A percentile compares a stretch with the other conserved stretches of the same genome.
Evolutionary conservation across 2,329 filamentous ascomycete species (phyloP).

Genomic region (Tetracladium maxilliforme): DNA sequence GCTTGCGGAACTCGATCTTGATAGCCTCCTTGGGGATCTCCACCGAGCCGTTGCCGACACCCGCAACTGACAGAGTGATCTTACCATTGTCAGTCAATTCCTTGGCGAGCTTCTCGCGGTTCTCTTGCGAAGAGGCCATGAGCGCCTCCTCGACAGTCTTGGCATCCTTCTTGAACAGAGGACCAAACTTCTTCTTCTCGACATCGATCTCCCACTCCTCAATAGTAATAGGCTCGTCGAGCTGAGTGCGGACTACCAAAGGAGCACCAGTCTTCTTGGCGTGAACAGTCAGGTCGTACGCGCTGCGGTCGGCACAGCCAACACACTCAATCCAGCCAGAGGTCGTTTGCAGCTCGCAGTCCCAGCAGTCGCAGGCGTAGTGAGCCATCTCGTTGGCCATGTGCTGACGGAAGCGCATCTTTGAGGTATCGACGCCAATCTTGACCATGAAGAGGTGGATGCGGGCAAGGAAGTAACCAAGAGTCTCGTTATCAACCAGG

Average conservation of each 20-base stretch:
- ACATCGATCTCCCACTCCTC: conserved; percentile 83
- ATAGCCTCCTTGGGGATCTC: conserved; percentile 69
- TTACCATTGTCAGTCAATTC: conserved; percentile 61
- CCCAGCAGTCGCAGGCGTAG: conserved; percentile 92
- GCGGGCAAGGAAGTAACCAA: conserved; percentile 92
- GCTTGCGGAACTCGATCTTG: conserved; percentile 69
- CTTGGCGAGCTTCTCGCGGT: conserved; percentile 67
- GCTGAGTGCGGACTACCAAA: conserved; percentile 69
- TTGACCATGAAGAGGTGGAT: conserved; percentile 83
- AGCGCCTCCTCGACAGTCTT: conserved; percentile 74
- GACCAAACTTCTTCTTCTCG: conserved; percentile 92
- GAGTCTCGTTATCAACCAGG: conserved; percentile 90
- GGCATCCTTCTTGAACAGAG: conserved; percentile 87
- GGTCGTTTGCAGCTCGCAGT: conserved; percentile 80
- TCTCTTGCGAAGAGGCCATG: conserved; percentile 59
- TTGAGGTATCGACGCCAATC: conserved; percentile 74
- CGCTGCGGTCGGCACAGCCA: conserved; percentile 88
- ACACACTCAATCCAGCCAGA: conserved; percentile 98
- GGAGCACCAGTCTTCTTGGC: conserved; percentile 82
- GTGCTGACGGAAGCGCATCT: conserved; percentile 93
- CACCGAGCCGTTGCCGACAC: conserved; percentile 54
- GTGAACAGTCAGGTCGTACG: conserved; percentile 87
- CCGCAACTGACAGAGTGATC: conserved; percentile 61
- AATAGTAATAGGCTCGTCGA: conserved; percentile 62
- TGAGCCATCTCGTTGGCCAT: conserved; percentile 88